Evolutionary conservation across 1,284 basidiomycete genomes (phyloP), one percentile per base, ranked within the genome.

Genomic region (Fomitopsis schrenkii): DNA sequence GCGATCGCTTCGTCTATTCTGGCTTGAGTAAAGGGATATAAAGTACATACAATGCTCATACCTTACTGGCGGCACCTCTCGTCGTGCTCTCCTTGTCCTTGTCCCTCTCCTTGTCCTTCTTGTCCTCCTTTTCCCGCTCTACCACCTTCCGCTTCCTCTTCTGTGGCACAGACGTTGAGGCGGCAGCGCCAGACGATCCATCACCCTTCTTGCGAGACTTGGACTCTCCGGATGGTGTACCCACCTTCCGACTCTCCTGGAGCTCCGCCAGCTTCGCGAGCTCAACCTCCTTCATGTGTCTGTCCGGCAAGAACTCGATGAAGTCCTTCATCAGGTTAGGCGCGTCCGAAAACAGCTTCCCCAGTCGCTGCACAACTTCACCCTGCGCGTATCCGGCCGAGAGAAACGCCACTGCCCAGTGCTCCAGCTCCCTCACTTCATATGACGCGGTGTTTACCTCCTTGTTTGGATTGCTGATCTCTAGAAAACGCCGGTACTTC

Each of bases 401-500:
- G 41, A 59, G 67, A 77, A 52, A 64, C 63, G 80, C 78, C 65
- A 83, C 80, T 61, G 79, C 78, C 73, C 81, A 80, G 63, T 82
- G 78, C 57, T 79, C 81, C 76, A 82, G 79, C 57, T 82, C 68
- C 64, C 87, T 81, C 74, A 93, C 93, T 76, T 97, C 87, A 75
- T 94, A 93, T 65, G 81, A 67, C 57, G 58, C 64, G 81, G 15
- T 78, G 74, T 56, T 57, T n/a, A 38, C 42, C 14, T 58, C 77
- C 61, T 78, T 77, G 58, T 83, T 79, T 57, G 86, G 83, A 2
- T 94, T 91, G 35, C 98, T 78, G 64, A 98, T 95, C 76, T 97
- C 94, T 61, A 98, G 79, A 76, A 99, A 98, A 70, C 93, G 89
- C 70, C 93, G 91, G 77, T 98, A 99, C 9, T 92, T 95, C 40